These are phyloP conservation scores for Ottelia alismoides DNA, from an alignment of 106 monocot species.

Conservation along the genomic window DNA sequence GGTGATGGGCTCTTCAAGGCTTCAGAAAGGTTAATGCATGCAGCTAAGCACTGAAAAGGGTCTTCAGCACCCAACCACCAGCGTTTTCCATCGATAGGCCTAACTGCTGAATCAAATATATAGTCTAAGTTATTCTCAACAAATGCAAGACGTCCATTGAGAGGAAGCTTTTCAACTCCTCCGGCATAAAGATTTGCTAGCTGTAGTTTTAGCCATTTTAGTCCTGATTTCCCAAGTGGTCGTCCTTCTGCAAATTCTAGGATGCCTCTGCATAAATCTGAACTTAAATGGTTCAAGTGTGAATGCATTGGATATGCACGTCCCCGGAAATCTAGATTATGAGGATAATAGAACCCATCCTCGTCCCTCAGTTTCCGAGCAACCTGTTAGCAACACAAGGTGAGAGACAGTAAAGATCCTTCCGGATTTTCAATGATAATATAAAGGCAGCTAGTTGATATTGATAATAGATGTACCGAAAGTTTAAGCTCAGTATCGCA, in stretches of 20 bases:
- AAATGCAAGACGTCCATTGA: constrained; percentile 47
- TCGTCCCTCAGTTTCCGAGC: constrained; percentile 70
- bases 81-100: constrained; percentile 59
- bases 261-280: constrained; percentile 75
- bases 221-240: constrained; percentile 59
- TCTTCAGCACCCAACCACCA: constrained; percentile 94
- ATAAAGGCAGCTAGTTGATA: not conserved
- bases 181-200: constrained; percentile 80
- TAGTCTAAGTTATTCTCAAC: constrained; percentile 65
- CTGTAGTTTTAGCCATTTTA: constrained; percentile 80
- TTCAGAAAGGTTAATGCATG: constrained; percentile 66
- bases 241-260: constrained; percentile 79
- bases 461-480: constrained; percentile 32
- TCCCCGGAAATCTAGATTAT: constrained; percentile 87
- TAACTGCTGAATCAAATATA: constrained; percentile 79
- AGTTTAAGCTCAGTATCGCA: constrained; percentile 92
- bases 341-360: constrained; percentile 82
- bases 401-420: too few relatives aligned
- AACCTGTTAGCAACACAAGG: constrained; percentile 46
- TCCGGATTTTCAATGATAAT: too few relatives aligned
- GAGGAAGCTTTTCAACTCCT: constrained; percentile 67
- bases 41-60: constrained; percentile 86
- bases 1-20: constrained; percentile 58
- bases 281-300: constrained; percentile 81
- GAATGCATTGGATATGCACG: constrained; percentile 94